Evolutionary conservation across 2,329 filamentous ascomycete species (phyloP), one percentile per base, ranked within the genome.

Genomic region (Emericellopsis cladophorae): DNA sequence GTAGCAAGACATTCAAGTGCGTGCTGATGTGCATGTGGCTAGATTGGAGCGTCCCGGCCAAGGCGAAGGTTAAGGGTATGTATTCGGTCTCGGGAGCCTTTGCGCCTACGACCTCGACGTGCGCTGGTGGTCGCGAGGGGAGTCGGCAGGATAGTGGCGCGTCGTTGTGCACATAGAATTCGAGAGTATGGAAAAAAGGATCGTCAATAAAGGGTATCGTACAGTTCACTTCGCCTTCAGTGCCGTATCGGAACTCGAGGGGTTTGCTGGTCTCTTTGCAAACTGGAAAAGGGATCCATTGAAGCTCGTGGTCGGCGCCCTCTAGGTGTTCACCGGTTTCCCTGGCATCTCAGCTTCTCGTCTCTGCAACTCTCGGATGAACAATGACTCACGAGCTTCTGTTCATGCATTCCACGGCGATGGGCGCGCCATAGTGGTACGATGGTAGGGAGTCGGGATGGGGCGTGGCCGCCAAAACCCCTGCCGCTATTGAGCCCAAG

Each of bases 101-200:
- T 56, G 71, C 70, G 57, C 71, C 73, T 7, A 77, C 58, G 29
- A 70, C 61, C 53, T 76, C 68, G 48, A 76, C 60, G 47, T 74
- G 67, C 7, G 66, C 62, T 11, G 71, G 57, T 0, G 90, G 90
- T 7, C 82, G 79, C 0, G 86, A 77, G 23, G 90, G 87, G 12
- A 96, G 76, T 40, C 92, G 89, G 62, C 92, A 98, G 41, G 87
- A 80, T 39, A 96, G 72, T 9, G 92, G 92, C 15, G 88, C 89
- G 63, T 98, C 92, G 66, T 84, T 88, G 71, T 96, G 92, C 59
- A 96, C 81, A 72, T 96, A 96, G 72, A 95, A 96, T 66, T 96
- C 85, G 66, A 90, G 81, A 40, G 90, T 74, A 63, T 92, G 85
- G 70, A 87, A 92, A 70, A 89, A 82, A 33, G 82, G 75, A 57